These are phyloP conservation scores for Hypericum androsaemum DNA, from an alignment of 345 rosid genomes.

Conservation along the genomic window DNA sequence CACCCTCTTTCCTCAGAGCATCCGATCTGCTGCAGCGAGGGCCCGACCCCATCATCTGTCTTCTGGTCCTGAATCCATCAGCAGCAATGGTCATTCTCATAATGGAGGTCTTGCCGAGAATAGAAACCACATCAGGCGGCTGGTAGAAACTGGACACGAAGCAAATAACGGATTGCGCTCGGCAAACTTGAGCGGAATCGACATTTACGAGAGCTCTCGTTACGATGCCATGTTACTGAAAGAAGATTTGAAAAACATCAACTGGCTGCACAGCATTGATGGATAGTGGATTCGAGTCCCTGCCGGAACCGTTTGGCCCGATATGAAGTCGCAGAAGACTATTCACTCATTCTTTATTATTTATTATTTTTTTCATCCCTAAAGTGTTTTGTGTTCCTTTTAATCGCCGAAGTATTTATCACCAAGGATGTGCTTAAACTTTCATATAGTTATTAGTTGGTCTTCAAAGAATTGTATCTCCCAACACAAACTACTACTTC, in stretches of 20 bases:
- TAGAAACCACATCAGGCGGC: conserved; percentile 20
- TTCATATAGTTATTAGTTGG: no score
- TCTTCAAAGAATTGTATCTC: no score
- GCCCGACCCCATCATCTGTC: conserved; percentile 39
- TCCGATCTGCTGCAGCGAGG: conserved; percentile 47
- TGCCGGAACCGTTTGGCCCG: conserved; percentile 81
- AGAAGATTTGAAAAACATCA: conserved; percentile 80
- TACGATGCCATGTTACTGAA: conserved; percentile 78
- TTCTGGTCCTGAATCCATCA: conserved; percentile 32
- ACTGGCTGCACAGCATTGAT: conserved; percentile 86
- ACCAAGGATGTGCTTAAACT: no score
- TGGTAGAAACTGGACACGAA: conserved; percentile 30
- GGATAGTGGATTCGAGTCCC: conserved; percentile 77
- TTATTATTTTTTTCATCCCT: no score
- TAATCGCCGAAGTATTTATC: no score
- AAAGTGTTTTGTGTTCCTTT: no score
- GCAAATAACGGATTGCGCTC: conserved; percentile 35
- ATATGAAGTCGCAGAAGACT: conserved; percentile 24
- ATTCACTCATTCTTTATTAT: no score
- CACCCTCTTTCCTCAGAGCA: conserved; percentile 86
- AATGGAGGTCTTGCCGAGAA: conserved; percentile 26
- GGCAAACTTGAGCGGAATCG: conserved; percentile 50
- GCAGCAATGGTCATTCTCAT: conserved; percentile 25
- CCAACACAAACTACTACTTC: no score
- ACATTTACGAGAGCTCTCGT: conserved; percentile 81